Evolutionary conservation across 1,284 basidiomycete genomes (phyloP), one percentile per base, ranked within the genome.

Genomic region (Rhodofomes roseus): DNA sequence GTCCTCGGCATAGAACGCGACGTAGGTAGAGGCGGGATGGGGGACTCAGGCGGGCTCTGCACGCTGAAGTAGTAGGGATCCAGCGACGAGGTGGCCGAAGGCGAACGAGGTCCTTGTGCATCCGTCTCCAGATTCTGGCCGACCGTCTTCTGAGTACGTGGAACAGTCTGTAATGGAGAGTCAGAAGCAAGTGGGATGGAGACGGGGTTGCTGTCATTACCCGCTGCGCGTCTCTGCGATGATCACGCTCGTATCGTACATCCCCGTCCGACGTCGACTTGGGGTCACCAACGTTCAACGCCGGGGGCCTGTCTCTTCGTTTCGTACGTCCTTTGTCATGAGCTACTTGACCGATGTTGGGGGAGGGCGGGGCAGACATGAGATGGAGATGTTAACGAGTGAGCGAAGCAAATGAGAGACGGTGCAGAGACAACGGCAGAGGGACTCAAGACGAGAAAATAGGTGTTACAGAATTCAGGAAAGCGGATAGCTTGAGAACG

Each of bases 31-130:
- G 83, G 78, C 46, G 80, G 81, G 8, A 79, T 68, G 16, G 87
- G 86, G 22, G 87, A 89, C 60, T 83, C 83, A 12, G 82, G 80
- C 36, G 86, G 83, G 31, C 86, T 87, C 65, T 80, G 81, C 37
- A 81, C 72, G 55, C 87, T 84, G 77, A 92, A 92, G 71, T 93
- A 93, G 72, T 92, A 92, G 5, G 90, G 88, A 76, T 92, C 90
- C 57, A 93, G 79, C 53, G 90, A 90, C 31, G 90, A 91, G 53
- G 87, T 85, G 62, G 83, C 80, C 41, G 89, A 88, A 60, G 81
- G 81, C 54, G 90, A 86, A 62, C 82, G 80, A 16, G 76, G 75
- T 11, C 66, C 50, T 60, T 73, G 73, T 25, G 63, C 66, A 56
- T 74, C 74, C 54, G 59, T 63, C 62, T 72, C 70, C 62, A 68